Evolutionary conservation across 345 rosid species (phyloP), one percentile per base, ranked within the genome.

Genomic region (Hibiscus trionum): DNA sequence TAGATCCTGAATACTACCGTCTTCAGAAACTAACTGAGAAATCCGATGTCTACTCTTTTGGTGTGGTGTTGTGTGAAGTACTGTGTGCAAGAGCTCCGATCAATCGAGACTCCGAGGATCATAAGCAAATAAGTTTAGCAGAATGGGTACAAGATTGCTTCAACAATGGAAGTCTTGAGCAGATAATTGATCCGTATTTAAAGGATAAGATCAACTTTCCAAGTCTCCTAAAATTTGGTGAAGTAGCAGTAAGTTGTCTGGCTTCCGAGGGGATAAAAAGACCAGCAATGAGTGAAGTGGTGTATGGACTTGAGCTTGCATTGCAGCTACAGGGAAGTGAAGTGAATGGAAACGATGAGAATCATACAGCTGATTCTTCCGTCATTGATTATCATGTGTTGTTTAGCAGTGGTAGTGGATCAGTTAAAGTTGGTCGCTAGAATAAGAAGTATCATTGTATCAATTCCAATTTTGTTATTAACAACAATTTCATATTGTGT

Each of bases 61-160:
- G 66, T 16, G 66, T 61, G 10, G 66, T 61, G 44, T 61, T 61
- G n/a, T 61, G 3, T 31, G 44, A 61, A 31, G 65, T 29, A 5
- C 3, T 52, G n/a, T 16, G 21, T 4, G 80, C 78, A 1, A 75
- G 82, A 67, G 78, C 82, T 7, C 80, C 77, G 9, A 69, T 81
- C 16, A 79, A 81, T 61, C 84, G 76, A 11, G 76, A 71, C 5
- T n/a, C 55, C 57, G 67, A 49, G 42, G 71, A 79, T 9, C 72
- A 81, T 39, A 77, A 73, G 61, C 79, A 76, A 81, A 77, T 78
- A 61, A 81, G 78, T 81, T 79, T 81, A 39, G 82, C 80, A 0
- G 82, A 81, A 37, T 81, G 84, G 84, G 82, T 76, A 0, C 77
- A 78, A 77, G 74, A 81, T 56, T 78, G 80, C 76, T 73, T 73